A percentile compares a stretch with the other conserved stretches of the same genome.
These are phyloP conservation scores for Metschnikowia continentalis DNA, from an alignment of 805 yeast genomes.

Conservation along the genomic window DNA sequence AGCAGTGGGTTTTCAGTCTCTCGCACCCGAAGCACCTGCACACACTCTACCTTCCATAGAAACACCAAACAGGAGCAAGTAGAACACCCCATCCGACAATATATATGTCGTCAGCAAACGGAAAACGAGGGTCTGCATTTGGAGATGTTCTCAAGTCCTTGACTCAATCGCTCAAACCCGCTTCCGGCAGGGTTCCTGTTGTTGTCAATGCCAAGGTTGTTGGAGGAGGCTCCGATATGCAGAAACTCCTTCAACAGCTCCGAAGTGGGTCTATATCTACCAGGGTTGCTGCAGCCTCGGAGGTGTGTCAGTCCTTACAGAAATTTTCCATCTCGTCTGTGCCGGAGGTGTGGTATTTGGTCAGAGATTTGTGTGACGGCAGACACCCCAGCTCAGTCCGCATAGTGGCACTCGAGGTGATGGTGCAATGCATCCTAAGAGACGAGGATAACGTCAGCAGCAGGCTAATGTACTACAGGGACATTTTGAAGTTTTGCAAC, in stretches of 20 bases:
- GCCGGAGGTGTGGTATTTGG: constrained; percentile 74
- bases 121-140: constrained; percentile 25
- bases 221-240: constrained; percentile 42
- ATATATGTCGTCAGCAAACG: background rate
- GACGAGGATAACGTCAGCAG: constrained; percentile 48
- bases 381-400: constrained; percentile 26
- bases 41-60: background rate
- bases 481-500: constrained; percentile 45
- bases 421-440: constrained; percentile 51
- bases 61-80: background rate
- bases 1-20: background rate
- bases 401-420: constrained; percentile 48
- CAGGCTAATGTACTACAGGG: constrained; percentile 55
- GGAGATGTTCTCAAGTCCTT: constrained; percentile 39
- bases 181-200: constrained; percentile 17
- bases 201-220: constrained; percentile 41
- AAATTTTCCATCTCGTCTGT: constrained; percentile 53
- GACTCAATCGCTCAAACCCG: constrained; percentile 33
- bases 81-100: background rate
- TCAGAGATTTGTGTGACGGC: constrained; percentile 47
- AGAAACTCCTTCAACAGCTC: constrained; percentile 35
- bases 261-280: constrained; percentile 32
- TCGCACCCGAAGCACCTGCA: background rate
- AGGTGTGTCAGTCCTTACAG: constrained; percentile 47
- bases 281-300: constrained; percentile 48